Percentiles rank a stretch among this genome's conserved stretches.
Conservation (phyloP, 2,329 filamentous ascomycete genomes). For the Thelonectria blattea region DNA sequence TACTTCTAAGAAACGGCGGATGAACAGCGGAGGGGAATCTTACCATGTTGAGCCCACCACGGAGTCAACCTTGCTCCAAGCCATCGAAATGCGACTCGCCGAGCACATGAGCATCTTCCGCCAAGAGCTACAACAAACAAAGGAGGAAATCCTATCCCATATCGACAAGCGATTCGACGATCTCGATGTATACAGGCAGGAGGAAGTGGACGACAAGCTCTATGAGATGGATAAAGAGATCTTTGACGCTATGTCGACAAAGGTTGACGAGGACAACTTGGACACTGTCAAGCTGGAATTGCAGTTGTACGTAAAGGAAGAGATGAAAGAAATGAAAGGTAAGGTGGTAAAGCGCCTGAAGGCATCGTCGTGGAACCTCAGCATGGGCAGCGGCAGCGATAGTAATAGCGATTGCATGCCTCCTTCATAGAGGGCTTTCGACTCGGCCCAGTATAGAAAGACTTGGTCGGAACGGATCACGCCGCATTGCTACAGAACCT, state of each 20-base stretch:
- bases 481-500: no score
- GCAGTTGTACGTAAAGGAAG: neutral
- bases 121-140: neutral
- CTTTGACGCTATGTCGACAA: neutral
- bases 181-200: neutral
- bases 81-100: neutral
- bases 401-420: neutral
- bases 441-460: neutral
- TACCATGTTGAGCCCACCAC: neutral
- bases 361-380: neutral
- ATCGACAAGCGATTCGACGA: neutral
- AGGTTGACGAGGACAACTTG: neutral
- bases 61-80: neutral
- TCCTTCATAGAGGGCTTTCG: neutral
- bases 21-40: neutral
- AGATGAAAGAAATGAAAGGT: neutral
- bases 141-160: neutral
- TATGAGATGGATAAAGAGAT: constrained; percentile 1
- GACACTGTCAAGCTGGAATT: neutral
- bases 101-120: neutral
- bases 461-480: no score
- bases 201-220: neutral
- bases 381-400: neutral
- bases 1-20: neutral
- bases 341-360: constrained; percentile 3